Conservation (phyloP, 2,329 filamentous ascomycete genomes). For the Paracamarosporium sp. region DNA sequence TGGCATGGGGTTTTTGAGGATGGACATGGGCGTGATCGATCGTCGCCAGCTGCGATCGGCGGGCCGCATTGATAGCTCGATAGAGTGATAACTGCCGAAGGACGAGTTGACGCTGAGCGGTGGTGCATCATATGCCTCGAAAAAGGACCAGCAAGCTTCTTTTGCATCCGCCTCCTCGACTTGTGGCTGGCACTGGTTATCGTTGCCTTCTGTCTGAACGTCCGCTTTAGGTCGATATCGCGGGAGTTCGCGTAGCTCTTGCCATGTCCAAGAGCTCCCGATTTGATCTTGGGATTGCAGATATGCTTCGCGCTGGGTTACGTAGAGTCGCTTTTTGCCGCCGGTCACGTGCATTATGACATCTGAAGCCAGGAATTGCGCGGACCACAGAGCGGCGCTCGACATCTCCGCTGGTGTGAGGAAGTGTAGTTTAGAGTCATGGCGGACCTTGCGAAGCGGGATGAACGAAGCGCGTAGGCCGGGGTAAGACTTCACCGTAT, state of each 20-base stretch:
- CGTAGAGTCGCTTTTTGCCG: slow-evolving; percentile 69
- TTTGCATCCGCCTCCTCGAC: slow-evolving; percentile 67
- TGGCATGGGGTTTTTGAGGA: slow-evolving; percentile 36
- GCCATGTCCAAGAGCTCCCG: slow-evolving; percentile 70
- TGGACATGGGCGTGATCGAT: slow-evolving; percentile 42
- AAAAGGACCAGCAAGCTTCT: slow-evolving; percentile 73
- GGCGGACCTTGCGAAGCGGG: slow-evolving; percentile 78
- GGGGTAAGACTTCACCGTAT: slow-evolving; percentile 43
- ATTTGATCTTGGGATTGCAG: slow-evolving; percentile 67
- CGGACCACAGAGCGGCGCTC: slow-evolving; percentile 74
- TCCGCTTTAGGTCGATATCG: slow-evolving; percentile 59
- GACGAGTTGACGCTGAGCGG: slow-evolving; percentile 55
- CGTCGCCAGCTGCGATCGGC: slow-evolving; percentile 42
- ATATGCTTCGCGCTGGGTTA: slow-evolving; percentile 78
- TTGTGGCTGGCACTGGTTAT: slow-evolving; percentile 47
- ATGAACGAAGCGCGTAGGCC: slow-evolving; percentile 74
- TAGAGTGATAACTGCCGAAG: slow-evolving; percentile 47
- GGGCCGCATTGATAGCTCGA: slow-evolving; percentile 42
- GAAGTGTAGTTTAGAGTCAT: slow-evolving; percentile 74
- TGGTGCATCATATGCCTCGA: slow-evolving; percentile 67
- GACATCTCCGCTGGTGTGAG: slow-evolving; percentile 75
- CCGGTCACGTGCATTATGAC: slow-evolving; percentile 75
- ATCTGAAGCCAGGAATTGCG: slow-evolving; percentile 71
- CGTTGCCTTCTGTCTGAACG: slow-evolving; percentile 38
- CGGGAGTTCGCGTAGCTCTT: slow-evolving; percentile 68